These are phyloP conservation scores for Rutstroemia sp. DNA, from an alignment of 2,329 filamentous ascomycete genomes.

Conservation along the genomic window DNA sequence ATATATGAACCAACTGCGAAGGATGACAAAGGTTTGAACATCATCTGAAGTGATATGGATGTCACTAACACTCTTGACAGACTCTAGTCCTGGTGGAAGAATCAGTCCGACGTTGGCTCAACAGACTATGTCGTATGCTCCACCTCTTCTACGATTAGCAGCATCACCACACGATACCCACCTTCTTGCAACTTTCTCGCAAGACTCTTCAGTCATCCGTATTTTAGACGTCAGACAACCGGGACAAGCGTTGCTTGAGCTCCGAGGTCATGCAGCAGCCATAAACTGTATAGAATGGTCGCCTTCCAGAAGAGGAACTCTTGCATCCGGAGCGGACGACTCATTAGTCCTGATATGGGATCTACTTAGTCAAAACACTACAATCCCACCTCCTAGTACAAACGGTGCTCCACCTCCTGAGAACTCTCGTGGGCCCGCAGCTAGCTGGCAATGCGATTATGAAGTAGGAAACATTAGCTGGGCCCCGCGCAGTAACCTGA, in stretches of 20 bases:
- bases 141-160: conserved; percentile 71
- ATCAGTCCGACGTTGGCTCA: conserved; percentile 70
- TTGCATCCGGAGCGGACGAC: conserved; percentile 90
- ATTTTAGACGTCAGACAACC: conserved; percentile 95
- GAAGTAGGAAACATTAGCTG: conserved; percentile 81
- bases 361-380: conserved; percentile 54
- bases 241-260: conserved; percentile 86
- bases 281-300: conserved; percentile 97
- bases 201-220: conserved; percentile 85
- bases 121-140: conserved; percentile 69
- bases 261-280: conserved; percentile 77
- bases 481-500: conserved; percentile 62
- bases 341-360: conserved; percentile 92
- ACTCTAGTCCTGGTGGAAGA: conserved; percentile 45
- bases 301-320: conserved; percentile 73
- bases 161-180: conserved; percentile 95
- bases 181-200: conserved; percentile 92
- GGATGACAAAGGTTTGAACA: conserved; percentile 56
- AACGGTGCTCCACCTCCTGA: conserved; percentile 47
- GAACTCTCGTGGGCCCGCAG: conserved; percentile 59
- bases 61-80: conserved; percentile 25
- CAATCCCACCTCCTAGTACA: conserved; percentile 31
- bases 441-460: conserved; percentile 79
- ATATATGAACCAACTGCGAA: conserved; percentile 97
- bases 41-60: not conserved